Evolutionary conservation across 108 stramenopile genomes (phyloP).

Genomic region (Nitzschia putrida): DNA sequence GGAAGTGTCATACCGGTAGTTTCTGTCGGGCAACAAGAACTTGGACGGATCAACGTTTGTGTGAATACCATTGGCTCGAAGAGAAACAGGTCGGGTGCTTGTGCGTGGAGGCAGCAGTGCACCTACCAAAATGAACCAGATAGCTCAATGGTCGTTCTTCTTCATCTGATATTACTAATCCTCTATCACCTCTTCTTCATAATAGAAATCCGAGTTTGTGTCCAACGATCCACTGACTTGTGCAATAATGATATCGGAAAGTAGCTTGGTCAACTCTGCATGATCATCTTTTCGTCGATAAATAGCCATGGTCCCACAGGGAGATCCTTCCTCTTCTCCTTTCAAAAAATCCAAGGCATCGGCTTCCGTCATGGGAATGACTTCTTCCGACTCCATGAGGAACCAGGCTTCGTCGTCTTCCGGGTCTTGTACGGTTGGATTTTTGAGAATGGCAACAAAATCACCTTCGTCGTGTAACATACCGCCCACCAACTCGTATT

Average conservation of each 20-base stretch:
- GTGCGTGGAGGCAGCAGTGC: no score
- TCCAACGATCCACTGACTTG: conserved; percentile 28
- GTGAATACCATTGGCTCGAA: no score
- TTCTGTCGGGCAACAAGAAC: no score
- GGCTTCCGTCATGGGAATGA: conserved; percentile 32
- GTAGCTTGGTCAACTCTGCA: conserved; percentile 23
- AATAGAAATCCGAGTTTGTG: conserved; percentile 13
- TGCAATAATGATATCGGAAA: conserved; percentile 39
- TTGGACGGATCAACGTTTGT: no score
- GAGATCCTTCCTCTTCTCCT: conserved; percentile 30
- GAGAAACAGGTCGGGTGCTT: no score
- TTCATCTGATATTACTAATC: no score
- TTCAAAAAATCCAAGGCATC: conserved; percentile 36
- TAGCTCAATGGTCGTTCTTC: no score
- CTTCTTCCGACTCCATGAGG: conserved; percentile 39
- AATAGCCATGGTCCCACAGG: conserved; percentile 30
- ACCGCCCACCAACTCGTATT: conserved; percentile 36
- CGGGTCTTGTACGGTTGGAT: conserved; percentile 14
- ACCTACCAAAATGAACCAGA: no score
- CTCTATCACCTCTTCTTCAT: conserved; percentile 39
- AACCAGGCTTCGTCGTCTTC: conserved; percentile 40
- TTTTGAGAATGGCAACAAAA: conserved; percentile 32
- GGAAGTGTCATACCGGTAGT: no score
- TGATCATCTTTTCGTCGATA: conserved; percentile 8
- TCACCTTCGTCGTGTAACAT: conserved; percentile 38